Evolutionary conservation across 192 early-diverging fungal species (phyloP).

Genomic region (Coemansia sp.): DNA sequence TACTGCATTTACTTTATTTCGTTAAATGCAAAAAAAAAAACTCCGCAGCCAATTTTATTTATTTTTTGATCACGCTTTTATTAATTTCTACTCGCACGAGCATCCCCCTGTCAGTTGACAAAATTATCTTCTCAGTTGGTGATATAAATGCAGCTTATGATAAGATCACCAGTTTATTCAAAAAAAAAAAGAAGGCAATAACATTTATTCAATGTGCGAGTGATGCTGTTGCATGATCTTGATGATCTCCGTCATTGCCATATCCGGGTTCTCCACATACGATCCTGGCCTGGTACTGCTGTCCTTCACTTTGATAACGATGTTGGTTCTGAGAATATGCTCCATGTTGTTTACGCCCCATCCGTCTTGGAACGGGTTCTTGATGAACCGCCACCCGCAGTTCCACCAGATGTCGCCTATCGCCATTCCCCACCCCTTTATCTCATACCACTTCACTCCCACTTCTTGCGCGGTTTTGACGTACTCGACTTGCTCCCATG

Average conservation of each 20-base stretch:
- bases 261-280: conserved; percentile 14
- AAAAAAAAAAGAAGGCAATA: background rate
- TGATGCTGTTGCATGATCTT: conserved; percentile 12
- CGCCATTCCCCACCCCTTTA: conserved; percentile 24
- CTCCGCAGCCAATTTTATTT: conserved; percentile 3
- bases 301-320: conserved; percentile 21
- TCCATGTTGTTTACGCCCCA: conserved; percentile 9
- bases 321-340: conserved; percentile 14
- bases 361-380: background rate
- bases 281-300: conserved; percentile 16
- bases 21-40: background rate
- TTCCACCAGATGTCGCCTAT: conserved; percentile 32
- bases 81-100: conserved; percentile 9
- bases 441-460: conserved; percentile 15
- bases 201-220: conserved; percentile 14
- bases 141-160: background rate
- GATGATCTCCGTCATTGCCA: conserved; percentile 22
- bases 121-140: background rate
- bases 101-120: background rate
- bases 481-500: conserved; percentile 20
- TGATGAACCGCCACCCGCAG: conserved; percentile 7
- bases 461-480: conserved; percentile 19
- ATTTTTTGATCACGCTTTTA: background rate
- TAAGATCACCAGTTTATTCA: background rate
- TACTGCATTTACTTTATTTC: background rate